Base-by-base conservation (phyloP, 176 grass and related monocot species). In the Rhipidocladum racemiflorum region DNA sequence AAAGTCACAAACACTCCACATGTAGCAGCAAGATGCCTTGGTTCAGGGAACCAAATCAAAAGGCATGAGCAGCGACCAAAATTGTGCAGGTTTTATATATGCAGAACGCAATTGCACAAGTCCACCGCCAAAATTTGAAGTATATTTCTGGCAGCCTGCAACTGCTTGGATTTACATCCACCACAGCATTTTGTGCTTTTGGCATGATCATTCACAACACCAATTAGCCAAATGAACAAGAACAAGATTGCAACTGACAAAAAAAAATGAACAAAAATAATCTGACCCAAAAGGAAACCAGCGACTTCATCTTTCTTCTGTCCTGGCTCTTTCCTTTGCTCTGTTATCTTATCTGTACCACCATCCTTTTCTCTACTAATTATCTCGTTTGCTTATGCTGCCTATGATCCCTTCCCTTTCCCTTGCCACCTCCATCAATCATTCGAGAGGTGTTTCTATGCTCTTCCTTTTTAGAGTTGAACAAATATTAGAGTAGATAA, bases 301-400 rank as follows among this genome's bases (percentile, higher is more conserved):
- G 64, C 70, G 89, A 87, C 86, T 86, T 88, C 86, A 49, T 86
- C 80, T 76, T 89, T 87, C 68, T 62, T 44, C 12, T 74, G 59
- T 17, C 65, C 36, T 81, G 65, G 83, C 50, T 83, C 86, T 81
- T 81, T 54, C 68, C 68, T 72, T 81, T 72, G 53, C 54, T 61
- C 68, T 70, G 81, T 80, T 84, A 72, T 86, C 71, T 83, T 77
- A 85, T 86, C 89, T 94, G 86, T 84, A 85, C 73, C 68, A 64
- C 70, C 82, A 61, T 42, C 38, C 49, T 27, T 49, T 83, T 63
- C 69, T 16, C 82, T 76, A 86, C 55, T 23, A 70, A 32, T 85
- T 62, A 48, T 70, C 48, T 64, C 20, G 43, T 39, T 83, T 84
- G 81, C 76, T 79, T 83, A 63, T 86, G 81, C 67, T 42, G 74